Evolutionary conservation across 192 early-diverging fungal genomes (phyloP).

Genomic region (Coemansia sp.): DNA sequence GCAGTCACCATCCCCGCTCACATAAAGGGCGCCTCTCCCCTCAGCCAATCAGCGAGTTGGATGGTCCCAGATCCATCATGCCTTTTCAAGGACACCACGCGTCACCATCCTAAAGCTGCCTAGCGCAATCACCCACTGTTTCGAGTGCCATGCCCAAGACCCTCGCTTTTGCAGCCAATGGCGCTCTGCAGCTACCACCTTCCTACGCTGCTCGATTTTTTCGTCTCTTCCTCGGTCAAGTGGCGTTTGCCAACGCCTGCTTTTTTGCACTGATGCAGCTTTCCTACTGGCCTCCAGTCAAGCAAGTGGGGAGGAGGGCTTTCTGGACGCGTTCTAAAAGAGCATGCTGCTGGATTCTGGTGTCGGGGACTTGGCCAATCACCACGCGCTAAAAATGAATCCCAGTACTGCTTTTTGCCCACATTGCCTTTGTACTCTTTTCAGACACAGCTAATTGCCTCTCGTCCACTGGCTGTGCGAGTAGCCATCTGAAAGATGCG

Average conservation of each 20-base stretch:
- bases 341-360: not conserved
- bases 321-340: not conserved
- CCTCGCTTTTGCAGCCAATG: not conserved
- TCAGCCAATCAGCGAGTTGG: not conserved
- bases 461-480: conserved; percentile 2
- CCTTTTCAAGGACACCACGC: not conserved
- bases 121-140: not conserved
- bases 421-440: not conserved
- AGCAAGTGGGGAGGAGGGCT: not conserved
- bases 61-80: not conserved
- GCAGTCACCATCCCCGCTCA: not conserved
- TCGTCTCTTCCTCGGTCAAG: not conserved
- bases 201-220: conserved; percentile 1
- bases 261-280: not conserved
- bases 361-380: not conserved
- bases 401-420: not conserved
- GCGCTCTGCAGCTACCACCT: not conserved
- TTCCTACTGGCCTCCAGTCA: not conserved
- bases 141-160: not conserved
- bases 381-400: not conserved
- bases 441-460: not conserved
- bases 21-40: not conserved
- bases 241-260: not conserved
- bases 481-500: not conserved
- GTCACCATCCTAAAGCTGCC: not conserved